Evolutionary conservation across 305 asterid species (phyloP).

Genomic region (Fraxinus velutina): DNA sequence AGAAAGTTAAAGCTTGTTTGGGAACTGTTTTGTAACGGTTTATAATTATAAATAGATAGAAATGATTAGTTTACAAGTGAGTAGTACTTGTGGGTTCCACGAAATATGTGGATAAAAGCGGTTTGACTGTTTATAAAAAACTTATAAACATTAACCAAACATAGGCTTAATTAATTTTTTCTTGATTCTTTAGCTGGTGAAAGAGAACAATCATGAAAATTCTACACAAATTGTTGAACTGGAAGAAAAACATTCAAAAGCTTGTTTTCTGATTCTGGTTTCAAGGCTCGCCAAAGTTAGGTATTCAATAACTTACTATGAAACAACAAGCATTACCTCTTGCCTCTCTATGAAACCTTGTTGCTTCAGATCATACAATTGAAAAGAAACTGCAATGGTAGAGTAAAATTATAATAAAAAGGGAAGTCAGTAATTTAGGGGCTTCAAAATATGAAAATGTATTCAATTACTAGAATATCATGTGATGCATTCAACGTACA

Average conservation of each 20-base stretch:
- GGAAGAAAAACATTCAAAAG: background rate
- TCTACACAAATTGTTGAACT: background rate
- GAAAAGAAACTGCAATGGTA: conserved; percentile 80
- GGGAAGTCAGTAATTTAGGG: background rate
- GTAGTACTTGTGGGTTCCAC: background rate
- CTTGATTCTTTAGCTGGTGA: background rate
- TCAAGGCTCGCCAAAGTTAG: conserved; percentile 4
- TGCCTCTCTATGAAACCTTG: conserved; percentile 98
- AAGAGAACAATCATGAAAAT: background rate
- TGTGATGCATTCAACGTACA: conserved; percentile 40
- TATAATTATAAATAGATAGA: background rate
- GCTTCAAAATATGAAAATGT: conserved; percentile 16
- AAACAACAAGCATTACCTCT: conserved; percentile 54
- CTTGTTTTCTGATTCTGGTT: background rate
- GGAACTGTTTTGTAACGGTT: background rate
- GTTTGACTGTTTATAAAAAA: background rate
- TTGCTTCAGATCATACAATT: conserved; percentile 97
- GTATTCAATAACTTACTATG: conserved; percentile 3
- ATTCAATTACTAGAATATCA: conserved; percentile 5
- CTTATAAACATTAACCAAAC: background rate
- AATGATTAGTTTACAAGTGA: background rate
- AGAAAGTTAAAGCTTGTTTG: background rate
- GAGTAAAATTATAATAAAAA: conserved; percentile 14
- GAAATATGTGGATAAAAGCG: background rate
- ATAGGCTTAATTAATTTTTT: background rate